A percentile compares a stretch with the other conserved stretches of the same genome.
These are phyloP conservation scores for Ettlia oleoabundans DNA, from an alignment of 139 green algal genomes.

Conservation along the genomic window DNA sequence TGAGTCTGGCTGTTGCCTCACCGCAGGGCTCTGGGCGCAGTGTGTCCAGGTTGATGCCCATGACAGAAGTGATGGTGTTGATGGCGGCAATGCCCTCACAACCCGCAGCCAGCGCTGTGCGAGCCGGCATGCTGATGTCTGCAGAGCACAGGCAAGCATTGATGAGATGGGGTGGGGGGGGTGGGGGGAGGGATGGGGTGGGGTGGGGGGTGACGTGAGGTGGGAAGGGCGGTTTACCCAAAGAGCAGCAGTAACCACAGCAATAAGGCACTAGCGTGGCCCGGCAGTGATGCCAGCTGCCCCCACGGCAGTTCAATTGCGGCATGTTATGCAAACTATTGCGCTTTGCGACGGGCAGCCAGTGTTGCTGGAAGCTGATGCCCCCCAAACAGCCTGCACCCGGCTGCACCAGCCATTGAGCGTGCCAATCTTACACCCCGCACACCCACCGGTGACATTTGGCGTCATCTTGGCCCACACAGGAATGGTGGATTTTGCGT, in stretches of 20 bases:
- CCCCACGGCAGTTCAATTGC: background rate
- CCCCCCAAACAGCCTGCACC: background rate
- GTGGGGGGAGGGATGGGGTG: no score
- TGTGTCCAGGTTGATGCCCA: conserved; percentile 95
- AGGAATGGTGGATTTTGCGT: conserved; percentile 77
- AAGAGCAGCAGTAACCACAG: no score
- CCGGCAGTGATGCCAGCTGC: background rate
- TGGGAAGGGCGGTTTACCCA: no score
- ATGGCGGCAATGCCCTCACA: conserved; percentile 84
- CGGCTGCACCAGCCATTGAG: background rate
- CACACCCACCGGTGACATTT: conserved; percentile 85
- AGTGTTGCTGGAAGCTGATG: background rate
- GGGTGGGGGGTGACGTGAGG: background rate
- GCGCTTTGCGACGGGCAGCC: background rate
- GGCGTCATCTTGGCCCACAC: conserved; percentile 99
- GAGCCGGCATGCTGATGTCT: conserved; percentile 35
- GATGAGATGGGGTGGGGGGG: background rate
- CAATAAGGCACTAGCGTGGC: background rate
- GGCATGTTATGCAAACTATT: background rate
- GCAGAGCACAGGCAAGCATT: no score
- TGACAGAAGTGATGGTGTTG: conserved; percentile 92
- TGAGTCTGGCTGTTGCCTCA: background rate
- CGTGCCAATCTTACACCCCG: background rate
- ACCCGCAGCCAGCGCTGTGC: conserved; percentile 63
- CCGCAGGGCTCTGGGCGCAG: conserved; percentile 77